Evolutionary conservation across 192 early-diverging fungal genomes (phyloP), one percentile per base, ranked within the genome.

Genomic region (Coemansia sp.): DNA sequence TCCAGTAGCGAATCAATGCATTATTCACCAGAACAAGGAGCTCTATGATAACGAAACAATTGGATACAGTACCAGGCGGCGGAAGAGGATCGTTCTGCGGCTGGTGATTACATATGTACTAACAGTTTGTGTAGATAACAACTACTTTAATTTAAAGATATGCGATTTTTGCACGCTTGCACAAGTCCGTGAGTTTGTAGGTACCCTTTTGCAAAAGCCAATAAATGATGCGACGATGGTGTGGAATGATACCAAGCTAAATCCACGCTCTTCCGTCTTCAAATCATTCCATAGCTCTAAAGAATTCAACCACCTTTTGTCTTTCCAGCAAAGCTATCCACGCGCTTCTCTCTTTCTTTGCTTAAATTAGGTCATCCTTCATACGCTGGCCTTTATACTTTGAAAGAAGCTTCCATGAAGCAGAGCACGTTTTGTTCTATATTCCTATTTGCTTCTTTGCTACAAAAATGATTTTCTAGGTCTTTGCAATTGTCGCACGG

Each of bases 151-250:
- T 7, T n/a, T 56, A 18, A 34, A 56, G 3, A 25, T 56, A 2
- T 56, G 53, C 53, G 53, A 56, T 56, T 56, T 56, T 25, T 56
- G 53, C 30, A 56, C 28, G 53, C 29, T 56, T n/a, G 8, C 3
- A 6, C 53, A 56, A 6, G 31, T 56, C 0, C 28, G 29, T 8
- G 31, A 34, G 53, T 56, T 56, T 34, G 18, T 56, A 30, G 13
- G 29, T 15, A 34, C 7, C 4, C 53, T 33, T 18, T 33, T 57
- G 30, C 16, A 57, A 30, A 34, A 30, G 31, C 16, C 13, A 8
- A 8, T 18, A 20, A 33, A 31, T 20, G 25, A 57, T 34, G n/a
- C 9, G 16, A 5, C 3, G 18, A 57, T 57, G 5, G 6, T 34
- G 30, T 33, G 55, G 30, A 34, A 34, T 18, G 28, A 18, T 30